Percentiles rank a stretch among this genome's conserved stretches.
Evolutionary conservation across 805 yeast species (phyloP).

Genomic region (Yamadazyma endophytica): DNA sequence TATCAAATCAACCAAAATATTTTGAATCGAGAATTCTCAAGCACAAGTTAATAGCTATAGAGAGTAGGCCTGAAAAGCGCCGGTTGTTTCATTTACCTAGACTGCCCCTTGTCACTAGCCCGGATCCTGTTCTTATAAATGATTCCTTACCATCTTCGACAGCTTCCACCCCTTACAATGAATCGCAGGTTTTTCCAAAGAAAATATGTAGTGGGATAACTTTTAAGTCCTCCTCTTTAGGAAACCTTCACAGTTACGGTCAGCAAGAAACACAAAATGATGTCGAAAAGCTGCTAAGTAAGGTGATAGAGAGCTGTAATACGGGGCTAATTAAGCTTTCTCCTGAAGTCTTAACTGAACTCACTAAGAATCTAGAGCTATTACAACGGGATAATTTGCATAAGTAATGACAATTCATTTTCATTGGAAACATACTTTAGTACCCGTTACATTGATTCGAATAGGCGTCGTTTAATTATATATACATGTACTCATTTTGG

Average conservation of each 20-base stretch:
- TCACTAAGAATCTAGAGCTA: slow-evolving; percentile 17
- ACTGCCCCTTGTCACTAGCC: slow-evolving; percentile 2
- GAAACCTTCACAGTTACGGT: slow-evolving; percentile 2
- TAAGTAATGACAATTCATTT: too few species aligned
- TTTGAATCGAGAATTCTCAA: slow-evolving; percentile 1
- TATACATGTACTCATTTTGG: not conserved
- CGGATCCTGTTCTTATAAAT: slow-evolving; percentile 6
- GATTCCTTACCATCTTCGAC: slow-evolving; percentile 14
- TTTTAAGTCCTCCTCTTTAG: slow-evolving; percentile 7
- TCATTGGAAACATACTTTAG: too few species aligned
- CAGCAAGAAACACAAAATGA: slow-evolving; percentile 10
- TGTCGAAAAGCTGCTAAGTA: slow-evolving; percentile 9
- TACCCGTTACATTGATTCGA: too few species aligned
- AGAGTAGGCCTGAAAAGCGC: slow-evolving; percentile 2
- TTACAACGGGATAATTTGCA: too few species aligned
- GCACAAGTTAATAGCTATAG: slow-evolving; percentile 1
- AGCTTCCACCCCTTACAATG: slow-evolving; percentile 10
- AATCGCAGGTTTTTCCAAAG: slow-evolving; percentile 2
- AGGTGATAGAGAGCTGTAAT: slow-evolving; percentile 17
- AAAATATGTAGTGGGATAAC: slow-evolving; percentile 8
- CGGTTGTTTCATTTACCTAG: slow-evolving; percentile 1
- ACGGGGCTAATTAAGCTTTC: slow-evolving; percentile 17
- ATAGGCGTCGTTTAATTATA: too few species aligned
- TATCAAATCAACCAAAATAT: slow-evolving; percentile 3
- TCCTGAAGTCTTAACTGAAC: slow-evolving; percentile 20